Evolutionary conservation across 768 basidiomycete genomes (phyloP).

Genomic region (Phaeotremella fagi): DNA sequence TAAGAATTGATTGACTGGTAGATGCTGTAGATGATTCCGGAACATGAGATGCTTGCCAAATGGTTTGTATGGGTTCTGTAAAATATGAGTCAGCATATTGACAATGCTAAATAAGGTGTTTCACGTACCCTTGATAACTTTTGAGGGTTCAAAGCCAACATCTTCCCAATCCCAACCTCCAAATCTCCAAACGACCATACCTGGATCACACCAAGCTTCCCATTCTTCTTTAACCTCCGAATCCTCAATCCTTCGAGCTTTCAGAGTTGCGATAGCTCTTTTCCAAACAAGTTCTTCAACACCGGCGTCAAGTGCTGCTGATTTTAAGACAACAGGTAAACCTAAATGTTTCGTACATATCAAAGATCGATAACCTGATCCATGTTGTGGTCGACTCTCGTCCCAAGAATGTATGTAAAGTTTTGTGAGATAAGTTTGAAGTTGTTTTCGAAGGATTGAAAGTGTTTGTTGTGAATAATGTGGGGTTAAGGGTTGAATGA

Average conservation of each 20-base stretch:
- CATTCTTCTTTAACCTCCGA: slow-evolving; percentile 37
- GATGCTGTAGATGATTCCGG: slow-evolving; percentile 3
- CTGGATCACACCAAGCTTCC: slow-evolving; percentile 50
- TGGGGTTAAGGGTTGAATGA: slow-evolving; percentile 28
- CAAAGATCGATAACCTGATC: slow-evolving; percentile 44
- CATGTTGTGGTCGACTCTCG: slow-evolving; percentile 25
- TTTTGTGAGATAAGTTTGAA: slow-evolving; percentile 16
- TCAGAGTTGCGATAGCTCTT: slow-evolving; percentile 18
- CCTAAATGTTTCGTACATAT: slow-evolving; percentile 35
- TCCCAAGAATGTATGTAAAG: slow-evolving; percentile 40
- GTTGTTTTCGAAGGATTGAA: slow-evolving; percentile 18
- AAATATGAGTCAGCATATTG: background rate
- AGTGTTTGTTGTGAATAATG: slow-evolving; percentile 31
- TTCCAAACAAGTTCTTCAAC: slow-evolving; percentile 39
- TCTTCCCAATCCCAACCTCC: slow-evolving; percentile 49
- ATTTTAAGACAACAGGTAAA: slow-evolving; percentile 31
- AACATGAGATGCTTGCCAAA: slow-evolving; percentile 39
- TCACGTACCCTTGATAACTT: slow-evolving; percentile 37
- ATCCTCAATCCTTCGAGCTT: slow-evolving; percentile 1
- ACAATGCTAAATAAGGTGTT: background rate
- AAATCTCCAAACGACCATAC: slow-evolving; percentile 43
- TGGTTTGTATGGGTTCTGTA: slow-evolving; percentile 39
- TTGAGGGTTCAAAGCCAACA: slow-evolving; percentile 38
- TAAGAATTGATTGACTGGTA: slow-evolving; percentile 8
- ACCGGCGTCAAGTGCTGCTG: slow-evolving; percentile 21